Evolutionary conservation across 768 basidiomycete species (phyloP), one percentile per base, ranked within the genome.

Genomic region (Rubroboletus pulcherrimus): DNA sequence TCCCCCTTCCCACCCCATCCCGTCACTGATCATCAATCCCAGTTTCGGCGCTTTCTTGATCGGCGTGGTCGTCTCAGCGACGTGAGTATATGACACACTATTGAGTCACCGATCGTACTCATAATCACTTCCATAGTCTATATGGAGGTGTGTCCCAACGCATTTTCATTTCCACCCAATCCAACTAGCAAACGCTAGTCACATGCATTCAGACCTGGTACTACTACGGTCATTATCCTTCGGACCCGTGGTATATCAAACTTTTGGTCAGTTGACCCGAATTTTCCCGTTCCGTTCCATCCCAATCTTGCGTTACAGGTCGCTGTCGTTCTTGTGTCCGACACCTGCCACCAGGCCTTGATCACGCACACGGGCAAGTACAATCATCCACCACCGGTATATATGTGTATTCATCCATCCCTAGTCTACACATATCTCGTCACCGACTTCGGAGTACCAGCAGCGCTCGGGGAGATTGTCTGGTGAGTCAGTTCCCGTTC

Each of bases 191-290:
- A 44, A 7, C 39, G 0, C 38, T 42, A 85, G 84, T 85, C 21
- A 83, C 83, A 14, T 72, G 74, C 54, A 73, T 85, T 14, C 84
- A 85, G 65, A 75, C 78, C 2, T 83, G 75, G 75, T 84, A 79
- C 59, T 85, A 84, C 63, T 84, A 70, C 51, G 72, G 69, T 17
- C 77, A 55, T 3, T 72, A 84, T 62, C 77, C 80, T 53, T 72
- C 70, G 35, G 83, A 85, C 66, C 65, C 70, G 29, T 83, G 81
- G 82, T 68, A 75, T 7, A 73, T 78, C 56, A 81, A 79, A 59
- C 49, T 68, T 14, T 64, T 85, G 43, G 83, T 83, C 56, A 58
- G 76, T 67, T 29, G 3, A 26, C 33, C 21, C 14, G 11, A 21
- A 3, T 38, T 9, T 7, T 26, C 14, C 21, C 17, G 15, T 15